Evolutionary conservation across 129 eudicot species (phyloP).

Genomic region (Silybum marianum): DNA sequence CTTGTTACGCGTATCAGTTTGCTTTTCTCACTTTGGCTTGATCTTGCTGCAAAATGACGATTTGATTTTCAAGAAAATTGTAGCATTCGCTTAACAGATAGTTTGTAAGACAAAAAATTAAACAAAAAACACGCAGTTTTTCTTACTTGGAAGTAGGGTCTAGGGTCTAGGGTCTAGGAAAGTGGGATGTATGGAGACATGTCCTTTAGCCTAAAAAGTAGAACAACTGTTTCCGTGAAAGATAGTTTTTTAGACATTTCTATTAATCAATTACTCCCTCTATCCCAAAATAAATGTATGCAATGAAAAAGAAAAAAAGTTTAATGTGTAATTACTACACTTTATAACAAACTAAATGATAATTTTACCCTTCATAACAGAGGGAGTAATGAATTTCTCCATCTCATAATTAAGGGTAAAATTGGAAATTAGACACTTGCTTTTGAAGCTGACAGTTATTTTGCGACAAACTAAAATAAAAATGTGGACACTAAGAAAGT

Average conservation of each 20-base stretch:
- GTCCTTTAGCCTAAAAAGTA: neutral
- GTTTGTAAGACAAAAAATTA: no score
- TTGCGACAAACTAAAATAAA: neutral
- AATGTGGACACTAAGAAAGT: no score
- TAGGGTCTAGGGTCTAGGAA: neutral
- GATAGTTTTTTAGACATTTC: neutral
- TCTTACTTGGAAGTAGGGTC: neutral
- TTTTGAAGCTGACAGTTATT: no score
- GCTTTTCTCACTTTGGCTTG: no score
- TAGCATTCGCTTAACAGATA: no score
- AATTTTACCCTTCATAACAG: neutral
- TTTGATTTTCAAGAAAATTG: no score
- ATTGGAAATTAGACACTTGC: neutral
- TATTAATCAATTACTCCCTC: neutral
- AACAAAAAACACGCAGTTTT: no score
- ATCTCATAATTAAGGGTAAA: neutral
- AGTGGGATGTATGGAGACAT: neutral
- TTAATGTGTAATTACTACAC: neutral
- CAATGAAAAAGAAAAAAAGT: neutral
- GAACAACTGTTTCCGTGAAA: neutral
- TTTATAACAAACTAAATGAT: neutral
- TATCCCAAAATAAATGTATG: neutral
- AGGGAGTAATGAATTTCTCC: neutral
- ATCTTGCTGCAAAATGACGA: no score
- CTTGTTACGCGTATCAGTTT: neutral